A percentile compares a stretch with the other conserved stretches of the same genome.
Conservation (phyloP, 1,139 yeast species). For the Debaryomycetaceae sp. region DNA sequence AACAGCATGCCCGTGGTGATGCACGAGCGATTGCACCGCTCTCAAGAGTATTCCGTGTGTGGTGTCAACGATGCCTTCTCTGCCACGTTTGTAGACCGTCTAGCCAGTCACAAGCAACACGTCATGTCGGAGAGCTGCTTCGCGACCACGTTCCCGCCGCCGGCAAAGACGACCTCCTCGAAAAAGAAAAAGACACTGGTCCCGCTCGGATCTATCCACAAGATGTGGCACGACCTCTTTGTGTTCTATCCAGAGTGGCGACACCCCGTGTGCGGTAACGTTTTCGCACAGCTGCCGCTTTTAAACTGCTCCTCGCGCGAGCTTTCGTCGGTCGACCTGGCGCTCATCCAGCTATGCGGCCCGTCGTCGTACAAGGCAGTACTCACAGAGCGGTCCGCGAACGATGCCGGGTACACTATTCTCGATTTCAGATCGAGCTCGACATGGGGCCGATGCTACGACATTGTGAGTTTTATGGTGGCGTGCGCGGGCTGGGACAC, state of each 20-base stretch:
- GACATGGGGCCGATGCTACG: conserved; percentile 36
- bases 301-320: conserved; percentile 22
- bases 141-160: conserved; percentile 22
- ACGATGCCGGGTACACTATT: conserved; percentile 16
- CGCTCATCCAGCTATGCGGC: conserved; percentile 19
- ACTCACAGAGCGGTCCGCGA: conserved; percentile 25
- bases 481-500: conserved; percentile 34
- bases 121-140: conserved; percentile 23
- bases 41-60: conserved; percentile 12
- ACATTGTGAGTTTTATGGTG: conserved; percentile 24
- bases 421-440: conserved; percentile 25
- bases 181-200: conserved; percentile 3
- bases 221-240: conserved; percentile 24
- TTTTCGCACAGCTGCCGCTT: conserved; percentile 28
- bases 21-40: conserved; percentile 5
- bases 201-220: conserved; percentile 15
- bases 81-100: conserved; percentile 15
- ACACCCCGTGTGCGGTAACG: conserved; percentile 26
- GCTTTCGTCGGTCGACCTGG: conserved; percentile 26
- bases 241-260: conserved; percentile 20
- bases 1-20: conserved; percentile 25
- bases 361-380: conserved; percentile 16
- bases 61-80: conserved; percentile 24
- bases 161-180: conserved; percentile 4
- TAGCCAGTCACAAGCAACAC: conserved; percentile 11